phyloP scores from a whole-genome alignment of 257 asterid genomes.

The Nicotiana obtusifolia region DNA sequence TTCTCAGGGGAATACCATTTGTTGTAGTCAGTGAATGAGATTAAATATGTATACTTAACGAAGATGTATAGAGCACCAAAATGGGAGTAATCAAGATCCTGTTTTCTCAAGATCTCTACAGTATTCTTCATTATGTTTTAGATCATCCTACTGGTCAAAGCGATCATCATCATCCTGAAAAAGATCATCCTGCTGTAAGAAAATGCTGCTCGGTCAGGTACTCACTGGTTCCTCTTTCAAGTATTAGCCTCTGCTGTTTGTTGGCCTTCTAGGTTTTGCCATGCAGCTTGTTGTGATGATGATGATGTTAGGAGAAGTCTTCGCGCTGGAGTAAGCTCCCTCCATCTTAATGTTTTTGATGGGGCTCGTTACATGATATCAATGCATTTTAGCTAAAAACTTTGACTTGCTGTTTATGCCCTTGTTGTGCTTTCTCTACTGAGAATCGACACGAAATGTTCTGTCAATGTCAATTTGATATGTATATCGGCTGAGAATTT shows the following conservation, averaged over 20 bases:
- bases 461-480: background rate
- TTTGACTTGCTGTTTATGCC: background rate
- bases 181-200: background rate
- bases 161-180: too few relatives aligned
- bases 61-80: background rate
- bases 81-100: background rate
- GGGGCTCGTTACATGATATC: background rate
- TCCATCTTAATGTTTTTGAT: background rate
- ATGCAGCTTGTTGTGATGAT: background rate
- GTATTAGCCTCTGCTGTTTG: background rate
- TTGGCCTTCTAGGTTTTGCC: background rate
- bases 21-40: conserved; percentile 23
- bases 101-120: background rate
- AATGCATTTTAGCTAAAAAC: background rate
- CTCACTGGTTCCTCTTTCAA: background rate
- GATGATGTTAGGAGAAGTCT: background rate
- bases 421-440: background rate
- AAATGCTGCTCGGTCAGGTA: background rate
- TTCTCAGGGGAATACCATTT: conserved; percentile 32
- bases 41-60: background rate
- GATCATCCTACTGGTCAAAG: background rate
- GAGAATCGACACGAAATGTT: background rate
- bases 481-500: background rate
- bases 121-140: background rate
- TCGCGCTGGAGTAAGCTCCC: background rate